Percentiles rank a stretch among this genome's conserved stretches.
phyloP scores from a whole-genome alignment of 2,329 filamentous ascomycete species.

The Nemania sp. region DNA sequence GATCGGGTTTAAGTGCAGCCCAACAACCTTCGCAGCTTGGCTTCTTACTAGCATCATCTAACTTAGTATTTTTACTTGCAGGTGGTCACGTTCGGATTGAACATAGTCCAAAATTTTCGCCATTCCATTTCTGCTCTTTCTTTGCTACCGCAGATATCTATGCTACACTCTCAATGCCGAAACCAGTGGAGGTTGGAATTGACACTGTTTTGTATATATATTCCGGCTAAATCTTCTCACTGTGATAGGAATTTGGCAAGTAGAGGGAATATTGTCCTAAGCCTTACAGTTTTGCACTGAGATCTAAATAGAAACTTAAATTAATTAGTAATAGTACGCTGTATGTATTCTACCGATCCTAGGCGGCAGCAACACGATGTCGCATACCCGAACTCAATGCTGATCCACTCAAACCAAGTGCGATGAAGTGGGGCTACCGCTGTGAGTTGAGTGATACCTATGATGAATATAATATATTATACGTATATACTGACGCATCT shows the following conservation, averaged over 20 bases:
- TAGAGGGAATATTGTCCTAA: no score
- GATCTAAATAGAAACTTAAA: no score
- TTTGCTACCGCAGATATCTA: neutral
- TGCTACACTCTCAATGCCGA: conserved; percentile 13
- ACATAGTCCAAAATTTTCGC: neutral
- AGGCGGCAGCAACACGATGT: conserved; percentile 3
- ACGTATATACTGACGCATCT: no score
- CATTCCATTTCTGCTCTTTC: neutral
- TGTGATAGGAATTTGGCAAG: neutral
- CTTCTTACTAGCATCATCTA: conserved; percentile 3
- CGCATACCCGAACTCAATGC: conserved; percentile 8
- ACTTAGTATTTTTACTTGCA: no score
- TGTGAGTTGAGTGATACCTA: neutral
- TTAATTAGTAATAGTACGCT: neutral
- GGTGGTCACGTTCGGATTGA: no score
- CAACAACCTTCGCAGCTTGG: conserved; percentile 13
- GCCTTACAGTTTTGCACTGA: no score
- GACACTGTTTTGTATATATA: conserved; percentile 14
- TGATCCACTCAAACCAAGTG: conserved; percentile 6
- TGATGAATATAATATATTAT: neutral
- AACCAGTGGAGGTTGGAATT: conserved; percentile 7
- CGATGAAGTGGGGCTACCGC: neutral
- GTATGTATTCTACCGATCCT: neutral
- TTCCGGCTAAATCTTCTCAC: conserved; percentile 22
- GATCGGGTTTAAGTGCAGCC: conserved; percentile 5